Conservation (phyloP, 345 rosid genomes). For the Salix viminalis region DNA sequence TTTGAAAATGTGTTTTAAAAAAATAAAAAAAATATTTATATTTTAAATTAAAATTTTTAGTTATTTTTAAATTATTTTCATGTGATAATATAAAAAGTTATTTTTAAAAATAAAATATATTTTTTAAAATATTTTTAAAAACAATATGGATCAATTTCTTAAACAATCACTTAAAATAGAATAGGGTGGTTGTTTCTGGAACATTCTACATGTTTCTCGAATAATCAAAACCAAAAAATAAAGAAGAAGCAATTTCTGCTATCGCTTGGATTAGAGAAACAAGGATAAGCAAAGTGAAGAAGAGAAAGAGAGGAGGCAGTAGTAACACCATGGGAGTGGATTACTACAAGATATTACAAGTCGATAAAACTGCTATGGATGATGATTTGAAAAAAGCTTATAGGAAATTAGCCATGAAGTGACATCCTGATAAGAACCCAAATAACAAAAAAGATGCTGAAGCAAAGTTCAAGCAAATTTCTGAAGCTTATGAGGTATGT, state of each 20-base stretch:
- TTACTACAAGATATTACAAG: constrained; percentile 26
- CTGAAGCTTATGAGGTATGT: constrained; percentile 28
- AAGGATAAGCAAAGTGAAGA: background rate
- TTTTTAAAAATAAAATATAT: too few species aligned
- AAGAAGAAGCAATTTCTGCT: background rate
- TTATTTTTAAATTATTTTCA: too few species aligned
- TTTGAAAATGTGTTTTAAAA: too few species aligned
- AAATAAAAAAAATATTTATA: too few species aligned
- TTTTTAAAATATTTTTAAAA: too few species aligned
- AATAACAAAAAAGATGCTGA: constrained; percentile 26
- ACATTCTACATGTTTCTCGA: background rate
- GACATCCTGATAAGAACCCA: constrained; percentile 32
- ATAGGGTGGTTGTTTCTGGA: constrained; percentile 1
- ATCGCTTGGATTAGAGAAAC: background rate
- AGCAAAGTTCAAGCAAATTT: constrained; percentile 26
- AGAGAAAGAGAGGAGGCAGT: background rate
- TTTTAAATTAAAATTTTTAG: too few species aligned
- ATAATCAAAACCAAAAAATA: background rate
- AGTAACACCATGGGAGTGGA: constrained; percentile 18
- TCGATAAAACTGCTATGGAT: constrained; percentile 16
- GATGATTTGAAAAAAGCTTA: constrained; percentile 32
- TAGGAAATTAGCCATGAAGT: constrained; percentile 28
- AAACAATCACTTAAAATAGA: background rate
- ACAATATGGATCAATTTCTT: too few species aligned
- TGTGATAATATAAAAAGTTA: too few species aligned